These are phyloP conservation scores for Bjerkandera adusta DNA, from an alignment of 1,284 basidiomycete species.

Conservation along the genomic window DNA sequence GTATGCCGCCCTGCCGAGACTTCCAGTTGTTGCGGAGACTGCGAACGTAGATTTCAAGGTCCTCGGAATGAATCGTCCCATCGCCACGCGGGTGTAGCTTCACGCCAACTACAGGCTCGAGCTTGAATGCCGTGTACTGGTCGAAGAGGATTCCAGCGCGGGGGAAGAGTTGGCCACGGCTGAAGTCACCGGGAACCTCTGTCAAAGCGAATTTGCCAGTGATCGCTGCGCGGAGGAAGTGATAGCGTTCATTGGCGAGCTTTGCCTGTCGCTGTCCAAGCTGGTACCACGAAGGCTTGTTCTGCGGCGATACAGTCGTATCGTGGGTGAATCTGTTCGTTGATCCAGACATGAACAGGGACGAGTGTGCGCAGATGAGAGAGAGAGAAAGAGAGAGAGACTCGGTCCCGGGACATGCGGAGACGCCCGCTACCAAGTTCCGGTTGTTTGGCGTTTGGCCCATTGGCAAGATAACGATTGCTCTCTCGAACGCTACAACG, in stretches of 20 bases:
- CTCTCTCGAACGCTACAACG: too few species aligned
- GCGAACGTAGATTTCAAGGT: constrained; percentile 18
- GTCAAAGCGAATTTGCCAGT: constrained; percentile 4
- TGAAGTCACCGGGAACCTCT: constrained; percentile 6
- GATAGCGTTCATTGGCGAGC: constrained; percentile 13
- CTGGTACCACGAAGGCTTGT: too few species aligned
- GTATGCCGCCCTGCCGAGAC: constrained; percentile 20
- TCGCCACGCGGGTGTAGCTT: constrained; percentile 23
- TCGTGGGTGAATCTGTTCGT: too few species aligned
- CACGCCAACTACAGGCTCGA: constrained; percentile 17
- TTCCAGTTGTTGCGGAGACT: constrained; percentile 18
- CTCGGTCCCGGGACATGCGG: too few species aligned
- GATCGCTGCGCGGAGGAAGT: constrained; percentile 18
- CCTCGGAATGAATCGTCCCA: constrained; percentile 23
- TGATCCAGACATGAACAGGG: too few species aligned
- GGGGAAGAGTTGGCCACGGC: constrained; percentile 7
- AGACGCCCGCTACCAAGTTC: too few species aligned
- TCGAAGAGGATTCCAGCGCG: constrained; percentile 15
- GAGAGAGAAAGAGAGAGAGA: too few species aligned
- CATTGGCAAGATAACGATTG: too few species aligned
- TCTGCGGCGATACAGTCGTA: too few species aligned
- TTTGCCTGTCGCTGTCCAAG: constrained; percentile 10
- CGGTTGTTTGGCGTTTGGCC: too few species aligned
- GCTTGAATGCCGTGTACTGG: constrained; percentile 10
- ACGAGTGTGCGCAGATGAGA: too few species aligned